phyloP scores from a whole-genome alignment of 1,139 yeast genomes.

The Blastobotrys capitulatus region DNA sequence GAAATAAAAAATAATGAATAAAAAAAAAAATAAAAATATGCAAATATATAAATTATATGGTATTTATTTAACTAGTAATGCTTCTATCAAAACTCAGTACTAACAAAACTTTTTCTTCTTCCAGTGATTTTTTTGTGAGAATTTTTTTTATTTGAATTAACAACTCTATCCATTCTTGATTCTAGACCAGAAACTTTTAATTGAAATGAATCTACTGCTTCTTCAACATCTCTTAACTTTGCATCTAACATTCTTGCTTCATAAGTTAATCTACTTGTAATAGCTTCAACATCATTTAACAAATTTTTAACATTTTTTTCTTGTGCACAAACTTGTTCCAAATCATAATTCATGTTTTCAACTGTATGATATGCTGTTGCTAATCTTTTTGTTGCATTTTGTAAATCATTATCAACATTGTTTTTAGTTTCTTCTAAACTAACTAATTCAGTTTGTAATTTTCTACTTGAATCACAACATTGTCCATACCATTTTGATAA shows the following conservation, averaged over 20 bases:
- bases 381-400: constrained; percentile 6
- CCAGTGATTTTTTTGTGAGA: background rate
- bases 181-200: constrained; percentile 39
- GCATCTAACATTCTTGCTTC: constrained; percentile 69
- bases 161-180: constrained; percentile 27
- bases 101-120: background rate
- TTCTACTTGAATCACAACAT: constrained; percentile 1
- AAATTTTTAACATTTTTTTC: constrained; percentile 40
- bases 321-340: constrained; percentile 20
- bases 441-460: constrained; percentile 15
- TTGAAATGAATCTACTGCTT: constrained; percentile 52
- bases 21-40: background rate
- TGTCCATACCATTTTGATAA: background rate
- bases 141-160: constrained; percentile 3
- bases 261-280: constrained; percentile 72
- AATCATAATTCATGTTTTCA: constrained; percentile 16
- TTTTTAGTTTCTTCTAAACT: constrained; percentile 11
- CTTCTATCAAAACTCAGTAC: background rate
- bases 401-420: background rate
- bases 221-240: constrained; percentile 77
- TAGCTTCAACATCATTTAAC: constrained; percentile 57
- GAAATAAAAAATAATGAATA: background rate
- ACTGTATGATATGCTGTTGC: constrained; percentile 15
- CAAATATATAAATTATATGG: no score
- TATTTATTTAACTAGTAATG: no score